phyloP scores from a whole-genome alignment of 352 stramenopile species.

The Globisporangium middletonii region DNA sequence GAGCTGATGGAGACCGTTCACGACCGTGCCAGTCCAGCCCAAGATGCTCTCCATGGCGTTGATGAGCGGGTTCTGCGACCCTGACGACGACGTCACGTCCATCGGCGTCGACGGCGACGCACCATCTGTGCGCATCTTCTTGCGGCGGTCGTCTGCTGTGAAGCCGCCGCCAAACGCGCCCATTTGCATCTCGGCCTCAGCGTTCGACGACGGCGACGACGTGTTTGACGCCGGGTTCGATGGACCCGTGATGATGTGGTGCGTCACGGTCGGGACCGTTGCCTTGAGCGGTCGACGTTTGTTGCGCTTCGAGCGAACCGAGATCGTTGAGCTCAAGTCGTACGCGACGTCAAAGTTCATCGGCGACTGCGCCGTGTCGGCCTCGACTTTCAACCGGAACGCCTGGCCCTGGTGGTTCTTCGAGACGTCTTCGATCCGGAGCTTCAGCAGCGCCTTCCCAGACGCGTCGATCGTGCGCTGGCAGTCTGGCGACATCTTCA shows the following conservation, averaged over 20 bases:
- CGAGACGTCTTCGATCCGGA: constrained; percentile 94
- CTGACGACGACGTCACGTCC: constrained; percentile 15
- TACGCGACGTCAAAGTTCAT: constrained; percentile 89
- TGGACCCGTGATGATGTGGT: constrained; percentile 67
- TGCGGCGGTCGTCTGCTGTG: constrained; percentile 57
- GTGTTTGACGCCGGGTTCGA: constrained; percentile 61
- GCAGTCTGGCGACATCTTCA: constrained; percentile 87
- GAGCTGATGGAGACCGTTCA: constrained; percentile 70
- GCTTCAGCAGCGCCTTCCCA: constrained; percentile 78
- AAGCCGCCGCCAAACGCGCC: constrained; percentile 40
- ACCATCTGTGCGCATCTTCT: constrained; percentile 46
- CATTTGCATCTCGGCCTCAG: constrained; percentile 53
- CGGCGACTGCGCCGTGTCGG: constrained; percentile 83
- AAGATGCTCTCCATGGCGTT: constrained; percentile 72
- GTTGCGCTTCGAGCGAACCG: constrained; percentile 93
- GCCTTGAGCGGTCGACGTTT: constrained; percentile 74
- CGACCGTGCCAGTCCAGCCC: constrained; percentile 61
- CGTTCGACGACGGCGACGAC: constrained; percentile 64
- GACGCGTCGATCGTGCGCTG: constrained; percentile 82
- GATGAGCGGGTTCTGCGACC: constrained; percentile 35
- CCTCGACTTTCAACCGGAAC: constrained; percentile 90
- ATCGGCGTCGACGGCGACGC: constrained; percentile 14
- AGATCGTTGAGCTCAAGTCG: constrained; percentile 89
- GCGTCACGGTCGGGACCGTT: constrained; percentile 35
- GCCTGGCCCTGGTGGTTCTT: constrained; percentile 96